Base-by-base conservation (phyloP, 164 flowering plant species). In the Houttuynia cordata region DNA sequence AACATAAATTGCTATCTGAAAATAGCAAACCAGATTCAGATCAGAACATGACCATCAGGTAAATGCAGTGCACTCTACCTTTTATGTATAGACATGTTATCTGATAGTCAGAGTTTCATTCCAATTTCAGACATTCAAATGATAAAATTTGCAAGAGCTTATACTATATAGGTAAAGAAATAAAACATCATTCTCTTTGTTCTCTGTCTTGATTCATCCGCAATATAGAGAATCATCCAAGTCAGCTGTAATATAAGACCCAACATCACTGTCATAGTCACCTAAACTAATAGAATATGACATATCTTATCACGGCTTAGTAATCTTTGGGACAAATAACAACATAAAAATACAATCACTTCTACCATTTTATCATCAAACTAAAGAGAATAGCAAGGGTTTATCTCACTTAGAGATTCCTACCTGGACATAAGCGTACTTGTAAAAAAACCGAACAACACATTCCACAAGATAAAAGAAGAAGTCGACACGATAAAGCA, bases 381-480 rank as follows among this genome's bases (percentile, higher is more conserved):
- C 17, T 42, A 42, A 42, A 42, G 17, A 42, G 1, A 10, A 1
- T 1, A 8, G 9, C 15, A 10, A 42, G 9, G 1, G 1, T 42
- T 42, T 42, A 42, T 42, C 49, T 10, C 49, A 30, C 49, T 42
- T 8, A 12, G 2, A 45, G 1, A 45, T 7, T 0, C 49, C 7
- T 74, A 88, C 96, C 99, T 88, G 97, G 61, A 88, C 99, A 73
- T 88, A 94, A 18, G 96, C 99, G 67, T 94, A 94, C 79, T 94
- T 91, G 69, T 94, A 91, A 75, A 94, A 91, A 63, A 85, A 94
- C 2, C 99, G 85, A 60, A 94, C 99, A 68, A 94, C 87, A 3
- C 88, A 86, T 81, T 91, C 97, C 66, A 94, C 97, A 51, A 94
- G 81, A 75, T 94, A 86, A 73, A 91, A 91, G 61, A 91, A 74